Conservation (phyloP, 2,329 filamentous ascomycete genomes). For the Phoma sp. region DNA sequence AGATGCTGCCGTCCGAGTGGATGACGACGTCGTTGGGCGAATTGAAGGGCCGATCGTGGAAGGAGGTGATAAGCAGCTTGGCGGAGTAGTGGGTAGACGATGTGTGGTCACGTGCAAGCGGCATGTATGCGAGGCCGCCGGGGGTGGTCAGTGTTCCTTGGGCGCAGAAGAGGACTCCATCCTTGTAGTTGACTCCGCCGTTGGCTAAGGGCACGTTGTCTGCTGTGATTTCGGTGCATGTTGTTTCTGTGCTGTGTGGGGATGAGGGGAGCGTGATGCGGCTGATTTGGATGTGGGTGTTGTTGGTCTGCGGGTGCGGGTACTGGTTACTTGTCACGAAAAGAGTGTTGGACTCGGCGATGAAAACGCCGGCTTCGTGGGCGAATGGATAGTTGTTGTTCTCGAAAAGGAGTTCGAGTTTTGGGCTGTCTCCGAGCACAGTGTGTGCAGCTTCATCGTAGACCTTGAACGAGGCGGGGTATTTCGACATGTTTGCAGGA, state of each 20-base stretch:
- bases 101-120: conserved; percentile 23
- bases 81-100: conserved; percentile 8
- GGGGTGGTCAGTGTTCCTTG: conserved; percentile 39
- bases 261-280: conserved; percentile 18
- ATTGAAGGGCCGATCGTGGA: conserved; percentile 53
- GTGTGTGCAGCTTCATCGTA: conserved; percentile 14
- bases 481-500: conserved; percentile 1
- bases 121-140: conserved; percentile 41
- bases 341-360: conserved; percentile 38
- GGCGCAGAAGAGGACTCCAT: conserved; percentile 42
- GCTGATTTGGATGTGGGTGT: conserved; percentile 27
- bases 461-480: conserved; percentile 11
- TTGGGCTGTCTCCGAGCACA: conserved; percentile 13
- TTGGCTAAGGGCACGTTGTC: conserved; percentile 27
- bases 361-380: conserved; percentile 55
- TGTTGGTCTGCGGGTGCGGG: conserved; percentile 16
- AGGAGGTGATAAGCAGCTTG: conserved; percentile 46
- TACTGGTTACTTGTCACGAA: conserved; percentile 50
- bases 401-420: conserved; percentile 21
- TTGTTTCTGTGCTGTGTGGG: background rate
- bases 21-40: conserved; percentile 49
- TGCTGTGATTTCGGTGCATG: conserved; percentile 14
- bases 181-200: conserved; percentile 38
- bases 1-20: conserved; percentile 50
- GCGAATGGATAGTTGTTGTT: conserved; percentile 71